Evolutionary conservation across 768 basidiomycete genomes (phyloP).

Genomic region (Hypholoma fasciculare): DNA sequence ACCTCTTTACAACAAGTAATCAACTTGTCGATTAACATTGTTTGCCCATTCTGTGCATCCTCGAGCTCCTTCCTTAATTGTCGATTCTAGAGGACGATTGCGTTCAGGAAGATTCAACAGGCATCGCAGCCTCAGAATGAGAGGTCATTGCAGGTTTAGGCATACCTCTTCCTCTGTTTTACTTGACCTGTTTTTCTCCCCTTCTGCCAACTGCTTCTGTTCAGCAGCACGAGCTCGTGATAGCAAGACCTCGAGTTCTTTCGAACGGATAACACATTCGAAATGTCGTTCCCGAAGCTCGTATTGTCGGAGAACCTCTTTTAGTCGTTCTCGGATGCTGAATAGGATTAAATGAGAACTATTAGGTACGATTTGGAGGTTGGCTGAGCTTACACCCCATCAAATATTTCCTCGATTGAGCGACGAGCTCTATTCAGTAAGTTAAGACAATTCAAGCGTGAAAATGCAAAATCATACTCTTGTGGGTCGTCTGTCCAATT

Average conservation of each 20-base stretch:
- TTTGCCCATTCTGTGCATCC: slow-evolving; percentile 76
- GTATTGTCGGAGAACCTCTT: slow-evolving; percentile 85
- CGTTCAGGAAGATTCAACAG: slow-evolving; percentile 9
- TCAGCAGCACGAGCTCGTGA: slow-evolving; percentile 88
- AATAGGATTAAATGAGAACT: not conserved
- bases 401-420: slow-evolving; percentile 82
- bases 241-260: slow-evolving; percentile 85
- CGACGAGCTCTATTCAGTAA: slow-evolving; percentile 56
- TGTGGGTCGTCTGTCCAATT: slow-evolving; percentile 74
- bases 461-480: slow-evolving; percentile 51
- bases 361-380: not conserved
- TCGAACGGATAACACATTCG: slow-evolving; percentile 89
- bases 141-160: slow-evolving; percentile 17
- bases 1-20: slow-evolving; percentile 89
- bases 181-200: slow-evolving; percentile 67
- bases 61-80: slow-evolving; percentile 77
- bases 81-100: slow-evolving; percentile 45
- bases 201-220: slow-evolving; percentile 80
- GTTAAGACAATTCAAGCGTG: not conserved
- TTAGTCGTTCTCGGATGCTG: slow-evolving; percentile 84
- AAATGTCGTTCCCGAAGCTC: slow-evolving; percentile 91
- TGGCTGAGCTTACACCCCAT: slow-evolving; percentile 67
- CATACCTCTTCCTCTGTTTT: slow-evolving; percentile 76
- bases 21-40: slow-evolving; percentile 80
- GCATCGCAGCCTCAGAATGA: slow-evolving; percentile 13